These are phyloP conservation scores for Ophiognomonia clavigignenti-juglandacearum DNA, from an alignment of 2,329 filamentous ascomycete genomes.

Conservation along the genomic window DNA sequence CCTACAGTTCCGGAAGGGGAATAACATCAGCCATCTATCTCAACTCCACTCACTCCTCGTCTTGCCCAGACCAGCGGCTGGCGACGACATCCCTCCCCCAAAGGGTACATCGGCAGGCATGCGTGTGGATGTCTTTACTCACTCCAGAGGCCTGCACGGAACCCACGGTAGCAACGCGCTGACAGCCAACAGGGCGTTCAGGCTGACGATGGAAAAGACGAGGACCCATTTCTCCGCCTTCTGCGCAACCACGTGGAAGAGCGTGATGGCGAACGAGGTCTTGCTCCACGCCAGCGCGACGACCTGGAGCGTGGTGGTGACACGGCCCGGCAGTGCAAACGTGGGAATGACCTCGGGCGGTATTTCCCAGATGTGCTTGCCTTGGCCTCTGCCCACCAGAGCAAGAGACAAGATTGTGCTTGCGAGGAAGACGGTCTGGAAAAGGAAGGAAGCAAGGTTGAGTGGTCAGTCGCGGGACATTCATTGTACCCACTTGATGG, in stretches of 20 bases:
- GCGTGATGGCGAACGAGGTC: conserved; percentile 18
- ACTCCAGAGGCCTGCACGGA: not conserved
- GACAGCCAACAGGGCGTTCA: not conserved
- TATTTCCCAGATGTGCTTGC: not conserved
- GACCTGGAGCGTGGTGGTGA: not conserved
- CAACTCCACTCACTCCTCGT: too few relatives aligned
- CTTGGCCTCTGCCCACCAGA: not conserved
- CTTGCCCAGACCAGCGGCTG: too few relatives aligned
- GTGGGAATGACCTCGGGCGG: not conserved
- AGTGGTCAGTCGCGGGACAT: too few relatives aligned
- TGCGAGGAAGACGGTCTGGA: not conserved
- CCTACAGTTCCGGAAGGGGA: too few relatives aligned
- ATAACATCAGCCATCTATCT: not conserved
- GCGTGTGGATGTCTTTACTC: not conserved
- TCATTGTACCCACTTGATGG: too few relatives aligned
- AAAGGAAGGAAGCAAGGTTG: too few relatives aligned
- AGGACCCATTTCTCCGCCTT: conserved; percentile 1
- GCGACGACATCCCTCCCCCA: too few relatives aligned
- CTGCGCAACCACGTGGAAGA: conserved; percentile 16
- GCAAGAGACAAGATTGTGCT: not conserved
- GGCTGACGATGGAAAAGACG: not conserved
- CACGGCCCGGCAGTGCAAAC: not conserved
- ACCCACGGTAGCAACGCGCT: not conserved
- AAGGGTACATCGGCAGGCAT: too few relatives aligned
- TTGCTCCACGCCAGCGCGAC: conserved; percentile 12